Evolutionary conservation across 306 rosid species (phyloP), one percentile per base, ranked within the genome.

Genomic region (Potentilla sterilis): DNA sequence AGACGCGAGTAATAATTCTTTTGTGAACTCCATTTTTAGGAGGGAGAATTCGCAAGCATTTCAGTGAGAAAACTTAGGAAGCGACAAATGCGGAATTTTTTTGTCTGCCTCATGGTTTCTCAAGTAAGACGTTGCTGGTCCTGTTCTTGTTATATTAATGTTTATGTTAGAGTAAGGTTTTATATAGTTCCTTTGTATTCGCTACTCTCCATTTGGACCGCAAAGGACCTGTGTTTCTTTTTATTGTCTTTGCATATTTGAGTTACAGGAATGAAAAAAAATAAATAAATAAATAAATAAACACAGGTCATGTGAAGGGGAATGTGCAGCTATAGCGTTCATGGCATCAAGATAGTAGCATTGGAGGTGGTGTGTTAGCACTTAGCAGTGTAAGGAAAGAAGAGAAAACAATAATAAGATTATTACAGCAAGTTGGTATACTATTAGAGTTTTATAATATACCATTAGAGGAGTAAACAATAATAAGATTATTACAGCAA

Each of bases 41-140:
- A 92, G 75, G 99, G 99, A 81, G 97, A 90, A 83, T 89, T 90
- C 67, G 88, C 73, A 46, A 80, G 88, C 69, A 72, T 78, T 66
- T 80, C 87, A 0, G 99, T 95, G 81, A 90, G 77, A 89, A 92
- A 81, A 79, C 77, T 95, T 81, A 90, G 99, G 87, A 86, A 86
- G 79, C 85, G 99, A 70, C 97, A 95, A 83, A 90, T 92, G 97
- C 85, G 89, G 71, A 95, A 92, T 82, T 92, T 95, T 81, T 84
- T 90, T 83, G 87, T 92, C 70, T 86, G 97, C 82, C 96, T 95
- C 77, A 87, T 90, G 97, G 91, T 92, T 83, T 92, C 98, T 77
- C 98, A 95, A 85, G 98, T 89, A 73, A 73, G 77, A 42, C 2
- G 15, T 54, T 41, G 11, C 48, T 10, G 15, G 32, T 55, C 9